These are phyloP conservation scores for Globomyces pollinis-pini DNA, from an alignment of 192 early-diverging fungal species.

Conservation along the genomic window DNA sequence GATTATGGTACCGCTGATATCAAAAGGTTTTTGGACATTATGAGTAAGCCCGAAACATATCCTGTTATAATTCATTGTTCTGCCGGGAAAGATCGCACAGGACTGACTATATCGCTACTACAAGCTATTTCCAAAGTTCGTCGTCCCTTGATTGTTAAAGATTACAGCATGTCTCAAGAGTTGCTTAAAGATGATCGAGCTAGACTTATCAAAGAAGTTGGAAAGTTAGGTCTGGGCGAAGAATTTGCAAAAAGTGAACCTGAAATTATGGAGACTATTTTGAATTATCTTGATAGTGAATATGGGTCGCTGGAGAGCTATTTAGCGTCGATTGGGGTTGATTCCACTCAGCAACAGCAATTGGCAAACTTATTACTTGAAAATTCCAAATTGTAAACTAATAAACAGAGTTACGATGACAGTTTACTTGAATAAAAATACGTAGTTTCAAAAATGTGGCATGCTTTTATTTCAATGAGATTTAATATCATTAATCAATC, in stretches of 20 bases:
- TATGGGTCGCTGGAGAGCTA: constrained; percentile 18
- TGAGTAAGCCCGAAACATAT: constrained; percentile 18
- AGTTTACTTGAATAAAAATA: not conserved
- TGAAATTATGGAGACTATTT: constrained; percentile 11
- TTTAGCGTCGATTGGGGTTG: constrained; percentile 12
- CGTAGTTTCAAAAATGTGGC: not conserved
- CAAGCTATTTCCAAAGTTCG: constrained; percentile 9
- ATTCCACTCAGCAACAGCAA: not conserved
- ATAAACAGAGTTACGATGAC: not conserved
- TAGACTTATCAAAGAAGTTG: constrained; percentile 18
- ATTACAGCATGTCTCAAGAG: constrained; percentile 15
- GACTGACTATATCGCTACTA: constrained; percentile 24
- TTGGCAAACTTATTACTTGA: not conserved
- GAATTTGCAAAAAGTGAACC: constrained; percentile 5
- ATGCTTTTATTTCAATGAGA: not conserved
- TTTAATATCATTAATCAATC: not conserved
- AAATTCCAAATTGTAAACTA: not conserved
- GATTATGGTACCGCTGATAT: constrained; percentile 30
- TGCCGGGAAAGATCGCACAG: constrained; percentile 46
- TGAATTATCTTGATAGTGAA: constrained; percentile 14
- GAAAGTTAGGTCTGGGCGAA: constrained; percentile 22
- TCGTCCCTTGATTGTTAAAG: constrained; percentile 12
- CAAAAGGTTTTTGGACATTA: constrained; percentile 16
- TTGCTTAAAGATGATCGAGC: constrained; percentile 14
- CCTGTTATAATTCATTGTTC: constrained; percentile 43